Percentiles rank a stretch among this genome's conserved stretches.
These are phyloP conservation scores for Psophocarpus tetragonolobus DNA, from an alignment of 306 rosid genomes.

Conservation along the genomic window DNA sequence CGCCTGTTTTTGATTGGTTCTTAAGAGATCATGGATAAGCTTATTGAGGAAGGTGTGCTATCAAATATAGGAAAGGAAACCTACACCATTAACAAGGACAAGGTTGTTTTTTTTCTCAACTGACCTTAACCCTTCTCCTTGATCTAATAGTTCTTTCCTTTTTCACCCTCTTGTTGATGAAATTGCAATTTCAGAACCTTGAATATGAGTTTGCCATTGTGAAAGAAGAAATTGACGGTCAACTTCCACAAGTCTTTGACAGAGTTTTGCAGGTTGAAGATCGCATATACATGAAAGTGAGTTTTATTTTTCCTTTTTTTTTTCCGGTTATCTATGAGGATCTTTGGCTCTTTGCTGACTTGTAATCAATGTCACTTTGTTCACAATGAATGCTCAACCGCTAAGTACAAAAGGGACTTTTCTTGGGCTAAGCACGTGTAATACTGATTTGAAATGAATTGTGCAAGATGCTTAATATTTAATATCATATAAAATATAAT, in stretches of 20 bases:
- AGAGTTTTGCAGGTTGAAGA: conserved; percentile 51
- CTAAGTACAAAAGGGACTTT: conserved; percentile 3
- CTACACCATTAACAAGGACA: conserved; percentile 60
- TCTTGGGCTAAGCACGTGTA: conserved; percentile 1
- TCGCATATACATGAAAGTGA: conserved; percentile 76
- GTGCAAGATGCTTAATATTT: neutral
- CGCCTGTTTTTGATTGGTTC: conserved; percentile 39
- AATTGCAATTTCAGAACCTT: conserved; percentile 48
- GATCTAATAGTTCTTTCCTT: neutral
- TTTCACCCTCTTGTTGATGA: neutral
- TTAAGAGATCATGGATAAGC: conserved; percentile 78
- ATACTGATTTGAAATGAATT: neutral
- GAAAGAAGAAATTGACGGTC: conserved; percentile 73
- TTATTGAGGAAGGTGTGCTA: conserved; percentile 65
- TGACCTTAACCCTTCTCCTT: conserved; percentile 1
- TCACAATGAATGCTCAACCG: conserved; percentile 4
- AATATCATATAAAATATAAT: neutral
- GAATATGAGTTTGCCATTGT: conserved; percentile 68
- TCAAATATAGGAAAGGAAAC: conserved; percentile 61
- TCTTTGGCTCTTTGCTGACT: conserved; percentile 1
- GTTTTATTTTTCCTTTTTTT: conserved; percentile 17
- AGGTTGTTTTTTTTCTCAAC: conserved; percentile 47
- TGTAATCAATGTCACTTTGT: neutral
- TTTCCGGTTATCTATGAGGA: neutral
- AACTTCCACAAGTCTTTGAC: conserved; percentile 37